A percentile compares a stretch with the other conserved stretches of the same genome.
phyloP scores from a whole-genome alignment of 78 protist genomes.

The Emiliania huxleyi region DNA sequence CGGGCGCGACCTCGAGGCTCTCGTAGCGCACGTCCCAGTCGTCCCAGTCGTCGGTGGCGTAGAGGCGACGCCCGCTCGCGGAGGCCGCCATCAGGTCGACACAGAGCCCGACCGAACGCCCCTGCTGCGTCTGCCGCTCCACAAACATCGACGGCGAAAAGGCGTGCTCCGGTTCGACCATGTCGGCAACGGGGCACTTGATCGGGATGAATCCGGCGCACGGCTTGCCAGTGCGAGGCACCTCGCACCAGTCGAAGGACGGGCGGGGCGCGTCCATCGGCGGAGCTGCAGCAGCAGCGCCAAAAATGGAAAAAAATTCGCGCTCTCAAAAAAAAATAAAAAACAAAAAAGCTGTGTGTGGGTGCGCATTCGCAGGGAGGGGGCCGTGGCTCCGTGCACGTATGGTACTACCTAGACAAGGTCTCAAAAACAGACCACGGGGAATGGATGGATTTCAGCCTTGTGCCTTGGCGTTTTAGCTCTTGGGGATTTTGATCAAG shows the following conservation, averaged over 20 bases:
- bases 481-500: no score
- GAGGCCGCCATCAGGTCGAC: not conserved
- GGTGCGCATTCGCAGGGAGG: no score
- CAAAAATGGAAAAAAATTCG: no score
- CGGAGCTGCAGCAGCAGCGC: no score
- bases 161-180: not conserved
- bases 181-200: not conserved
- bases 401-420: no score
- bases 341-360: no score
- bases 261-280: no score
- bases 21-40: not conserved
- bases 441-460: no score
- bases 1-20: not conserved
- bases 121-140: not conserved
- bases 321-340: no score
- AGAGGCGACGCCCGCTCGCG: not conserved
- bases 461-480: no score
- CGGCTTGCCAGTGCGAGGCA: not conserved
- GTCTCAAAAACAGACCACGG: no score
- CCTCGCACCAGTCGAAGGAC: not conserved
- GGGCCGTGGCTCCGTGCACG: no score
- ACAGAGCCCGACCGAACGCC: not conserved
- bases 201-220: not conserved
- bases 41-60: not conserved
- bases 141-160: not conserved